Evolutionary conservation across 305 asterid genomes (phyloP).

Genomic region (Lippia alba): DNA sequence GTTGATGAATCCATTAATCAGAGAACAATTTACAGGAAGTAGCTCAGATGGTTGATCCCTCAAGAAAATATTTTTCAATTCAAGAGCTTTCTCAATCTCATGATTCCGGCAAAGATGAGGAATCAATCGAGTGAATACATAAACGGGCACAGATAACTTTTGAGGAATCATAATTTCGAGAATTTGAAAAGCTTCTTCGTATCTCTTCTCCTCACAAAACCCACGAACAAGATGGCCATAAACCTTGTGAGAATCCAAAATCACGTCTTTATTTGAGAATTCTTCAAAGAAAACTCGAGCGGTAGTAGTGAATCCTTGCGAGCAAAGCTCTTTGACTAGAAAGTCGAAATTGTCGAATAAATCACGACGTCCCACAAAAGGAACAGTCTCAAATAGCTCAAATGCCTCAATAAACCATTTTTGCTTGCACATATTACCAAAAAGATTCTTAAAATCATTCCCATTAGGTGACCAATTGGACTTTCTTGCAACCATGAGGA

Average conservation of each 20-base stretch:
- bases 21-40: slow-evolving; percentile 46
- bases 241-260: slow-evolving; percentile 37
- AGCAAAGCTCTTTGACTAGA: slow-evolving; percentile 59
- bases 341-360: slow-evolving; percentile 35
- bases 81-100: slow-evolving; percentile 55
- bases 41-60: slow-evolving; percentile 46
- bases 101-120: slow-evolving; percentile 55
- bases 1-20: slow-evolving; percentile 59
- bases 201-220: slow-evolving; percentile 62
- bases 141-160: slow-evolving; percentile 50
- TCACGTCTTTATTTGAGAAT: slow-evolving; percentile 39
- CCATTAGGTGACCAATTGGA: slow-evolving; percentile 68
- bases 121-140: slow-evolving; percentile 47
- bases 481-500: slow-evolving; percentile 48
- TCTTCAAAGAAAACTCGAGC: slow-evolving; percentile 58
- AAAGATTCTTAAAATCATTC: slow-evolving; percentile 56
- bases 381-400: slow-evolving; percentile 49
- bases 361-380: slow-evolving; percentile 34
- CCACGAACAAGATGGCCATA: slow-evolving; percentile 55
- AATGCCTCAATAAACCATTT: slow-evolving; percentile 60
- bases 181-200: slow-evolving; percentile 52
- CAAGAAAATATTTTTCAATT: slow-evolving; percentile 52
- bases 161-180: slow-evolving; percentile 52
- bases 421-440: slow-evolving; percentile 52
- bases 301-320: slow-evolving; percentile 48